These are phyloP conservation scores for Yamadazyma siamensis DNA, from an alignment of 1,139 yeast genomes.

Conservation along the genomic window DNA sequence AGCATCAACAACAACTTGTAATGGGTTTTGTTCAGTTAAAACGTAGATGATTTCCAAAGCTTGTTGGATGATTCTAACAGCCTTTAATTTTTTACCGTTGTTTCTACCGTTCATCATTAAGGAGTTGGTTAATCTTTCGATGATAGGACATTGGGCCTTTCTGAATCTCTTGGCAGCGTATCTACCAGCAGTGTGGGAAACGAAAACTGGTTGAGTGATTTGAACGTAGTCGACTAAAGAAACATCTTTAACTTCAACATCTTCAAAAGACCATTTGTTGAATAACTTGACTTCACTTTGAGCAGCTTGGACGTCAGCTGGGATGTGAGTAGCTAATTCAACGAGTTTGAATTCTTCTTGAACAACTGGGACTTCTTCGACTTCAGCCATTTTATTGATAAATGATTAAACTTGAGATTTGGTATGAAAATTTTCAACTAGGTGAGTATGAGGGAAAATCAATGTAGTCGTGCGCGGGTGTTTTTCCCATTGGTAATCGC, in stretches of 20 bases:
- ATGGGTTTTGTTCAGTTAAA: slow-evolving; percentile 98
- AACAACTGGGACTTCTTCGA: slow-evolving; percentile 49
- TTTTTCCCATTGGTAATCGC: too few species aligned
- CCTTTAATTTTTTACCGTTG: slow-evolving; percentile 99
- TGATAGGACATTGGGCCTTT: slow-evolving; percentile 99
- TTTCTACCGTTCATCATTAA: slow-evolving; percentile 99
- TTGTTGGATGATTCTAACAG: slow-evolving; percentile 99
- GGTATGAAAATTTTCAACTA: slow-evolving; percentile 10
- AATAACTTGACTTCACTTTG: slow-evolving; percentile 94
- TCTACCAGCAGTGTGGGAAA: slow-evolving; percentile 99
- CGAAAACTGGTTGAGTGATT: slow-evolving; percentile 96
- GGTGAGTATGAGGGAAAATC: slow-evolving; percentile 7
- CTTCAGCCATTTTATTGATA: slow-evolving; percentile 44
- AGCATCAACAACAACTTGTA: slow-evolving; percentile 99
- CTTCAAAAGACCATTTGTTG: slow-evolving; percentile 99
- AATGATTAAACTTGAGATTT: slow-evolving; percentile 4
- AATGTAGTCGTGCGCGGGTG: slow-evolving; percentile 7
- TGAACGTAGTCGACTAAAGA: slow-evolving; percentile 98
- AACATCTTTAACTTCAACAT: slow-evolving; percentile 95
- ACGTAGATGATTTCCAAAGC: slow-evolving; percentile 97
- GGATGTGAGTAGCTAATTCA: slow-evolving; percentile 90
- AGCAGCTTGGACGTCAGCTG: slow-evolving; percentile 96
- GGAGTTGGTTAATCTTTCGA: slow-evolving; percentile 99
- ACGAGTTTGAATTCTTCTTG: slow-evolving; percentile 77
- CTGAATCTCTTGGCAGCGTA: slow-evolving; percentile 99